Evolutionary conservation across 352 stramenopile genomes (phyloP).

Genomic region (Phytophthora boehmeriae): DNA sequence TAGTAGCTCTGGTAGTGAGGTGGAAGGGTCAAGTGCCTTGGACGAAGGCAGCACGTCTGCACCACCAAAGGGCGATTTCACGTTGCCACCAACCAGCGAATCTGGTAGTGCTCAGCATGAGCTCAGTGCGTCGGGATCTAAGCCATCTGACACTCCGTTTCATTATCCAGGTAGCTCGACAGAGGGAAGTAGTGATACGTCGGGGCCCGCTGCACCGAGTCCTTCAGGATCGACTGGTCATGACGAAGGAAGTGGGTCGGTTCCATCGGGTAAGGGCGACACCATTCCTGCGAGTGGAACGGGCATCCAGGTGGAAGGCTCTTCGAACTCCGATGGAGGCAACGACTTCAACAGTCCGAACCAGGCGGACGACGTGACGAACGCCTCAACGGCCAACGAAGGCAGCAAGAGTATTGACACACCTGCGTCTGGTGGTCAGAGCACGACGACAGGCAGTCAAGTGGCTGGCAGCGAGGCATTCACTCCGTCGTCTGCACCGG

Average conservation of each 20-base stretch:
- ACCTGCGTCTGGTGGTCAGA: neutral
- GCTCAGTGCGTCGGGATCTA: conserved; percentile 11
- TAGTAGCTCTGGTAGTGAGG: conserved; percentile 6
- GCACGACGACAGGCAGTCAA: conserved; percentile 17
- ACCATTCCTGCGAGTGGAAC: conserved; percentile 7
- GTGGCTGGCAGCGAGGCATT: conserved; percentile 6
- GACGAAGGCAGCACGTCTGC: conserved; percentile 11
- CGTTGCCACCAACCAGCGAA: conserved; percentile 3
- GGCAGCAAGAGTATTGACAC: neutral
- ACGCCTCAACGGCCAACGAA: conserved; percentile 12
- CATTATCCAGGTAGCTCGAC: conserved; percentile 6
- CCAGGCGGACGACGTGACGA: conserved; percentile 2
- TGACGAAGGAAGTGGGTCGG: conserved; percentile 3
- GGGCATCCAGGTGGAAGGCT: conserved; percentile 13
- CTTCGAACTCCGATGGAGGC: conserved; percentile 12
- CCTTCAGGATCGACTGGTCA: conserved; percentile 1
- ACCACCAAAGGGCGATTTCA: conserved; percentile 7
- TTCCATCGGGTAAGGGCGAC: conserved; percentile 1
- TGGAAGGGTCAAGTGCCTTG: conserved; percentile 12
- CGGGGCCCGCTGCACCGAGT: neutral
- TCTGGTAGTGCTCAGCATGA: conserved; percentile 9
- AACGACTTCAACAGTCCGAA: conserved; percentile 16
- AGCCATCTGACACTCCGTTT: conserved; percentile 9
- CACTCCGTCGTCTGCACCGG: conserved; percentile 7
- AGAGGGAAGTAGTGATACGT: too few species aligned